Evolutionary conservation across 371 early-diverging fungal genomes (phyloP).

Genomic region (Blakeslea trispora): DNA sequence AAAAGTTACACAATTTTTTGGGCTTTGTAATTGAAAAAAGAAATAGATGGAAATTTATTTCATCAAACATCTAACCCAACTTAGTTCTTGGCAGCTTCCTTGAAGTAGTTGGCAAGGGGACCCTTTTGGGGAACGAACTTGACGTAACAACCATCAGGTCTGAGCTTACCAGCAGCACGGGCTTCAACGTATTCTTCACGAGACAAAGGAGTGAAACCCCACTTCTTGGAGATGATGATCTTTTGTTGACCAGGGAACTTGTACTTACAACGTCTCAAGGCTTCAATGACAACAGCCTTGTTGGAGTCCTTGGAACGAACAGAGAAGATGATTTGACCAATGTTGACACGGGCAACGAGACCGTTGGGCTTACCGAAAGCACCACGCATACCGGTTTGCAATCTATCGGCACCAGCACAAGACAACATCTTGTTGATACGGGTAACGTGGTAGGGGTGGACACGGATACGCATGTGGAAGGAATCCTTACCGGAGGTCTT

Average conservation of each 20-base stretch:
- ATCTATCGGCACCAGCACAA: constrained; percentile 99
- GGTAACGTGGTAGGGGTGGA: constrained; percentile 99
- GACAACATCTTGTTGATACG: constrained; percentile 99
- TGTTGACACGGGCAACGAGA: constrained; percentile 98
- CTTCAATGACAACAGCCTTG: constrained; percentile 96
- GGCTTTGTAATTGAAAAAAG: neutral
- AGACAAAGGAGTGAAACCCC: constrained; percentile 99
- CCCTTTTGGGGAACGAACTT: constrained; percentile 95
- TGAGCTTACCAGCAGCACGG: constrained; percentile 79
- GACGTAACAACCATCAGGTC: constrained; percentile 97
- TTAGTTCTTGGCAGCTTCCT: constrained; percentile 37
- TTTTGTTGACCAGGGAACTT: constrained; percentile 99
- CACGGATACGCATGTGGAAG: constrained; percentile 99
- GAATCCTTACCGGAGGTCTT: constrained; percentile 99
- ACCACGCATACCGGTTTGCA: constrained; percentile 99
- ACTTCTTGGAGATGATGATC: constrained; percentile 99
- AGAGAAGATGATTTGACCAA: constrained; percentile 98
- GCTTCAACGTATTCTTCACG: constrained; percentile 91
- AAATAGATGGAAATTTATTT: neutral
- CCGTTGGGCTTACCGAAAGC: constrained; percentile 99
- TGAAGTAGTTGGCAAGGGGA: constrained; percentile 70
- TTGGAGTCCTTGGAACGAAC: constrained; percentile 98
- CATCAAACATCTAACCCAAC: neutral
- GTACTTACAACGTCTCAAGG: constrained; percentile 97
- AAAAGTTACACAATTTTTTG: neutral